phyloP scores from a whole-genome alignment of 495 filamentous ascomycete species.

The Xylaria castorea region DNA sequence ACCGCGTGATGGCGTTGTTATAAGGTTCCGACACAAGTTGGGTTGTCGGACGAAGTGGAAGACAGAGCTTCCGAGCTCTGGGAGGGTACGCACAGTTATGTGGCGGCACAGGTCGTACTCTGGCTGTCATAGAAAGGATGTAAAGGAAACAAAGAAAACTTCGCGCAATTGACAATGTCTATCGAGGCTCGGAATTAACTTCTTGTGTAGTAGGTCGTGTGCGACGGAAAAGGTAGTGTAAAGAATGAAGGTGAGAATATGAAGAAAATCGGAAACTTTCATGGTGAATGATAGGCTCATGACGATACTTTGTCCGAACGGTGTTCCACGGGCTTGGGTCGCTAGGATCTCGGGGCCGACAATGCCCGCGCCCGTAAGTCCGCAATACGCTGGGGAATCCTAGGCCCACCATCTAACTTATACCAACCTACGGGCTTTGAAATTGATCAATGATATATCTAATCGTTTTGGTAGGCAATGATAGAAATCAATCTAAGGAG shows the following conservation, averaged over 20 bases:
- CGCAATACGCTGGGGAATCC: not conserved
- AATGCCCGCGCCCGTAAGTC: constrained; percentile 27
- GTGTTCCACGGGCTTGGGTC: constrained; percentile 17
- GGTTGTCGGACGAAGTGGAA: constrained; percentile 19
- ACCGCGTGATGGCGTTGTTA: not conserved
- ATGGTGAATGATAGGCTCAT: constrained; percentile 5
- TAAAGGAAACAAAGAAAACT: not conserved
- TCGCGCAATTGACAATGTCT: not conserved
- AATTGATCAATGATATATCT: not conserved
- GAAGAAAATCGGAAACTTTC: constrained; percentile 4
- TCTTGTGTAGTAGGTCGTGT: not conserved
- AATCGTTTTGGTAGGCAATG: no score
- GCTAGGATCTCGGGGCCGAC: constrained; percentile 20
- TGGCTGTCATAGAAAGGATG: not conserved
- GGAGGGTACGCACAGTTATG: not conserved
- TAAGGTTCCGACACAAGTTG: not conserved
- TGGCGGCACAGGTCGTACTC: not conserved
- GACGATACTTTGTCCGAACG: constrained; percentile 23
- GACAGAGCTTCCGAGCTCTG: constrained; percentile 7
- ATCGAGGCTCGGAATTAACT: not conserved
- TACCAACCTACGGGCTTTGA: no score
- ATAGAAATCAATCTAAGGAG: not conserved
- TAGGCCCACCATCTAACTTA: not conserved
- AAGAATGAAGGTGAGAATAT: not conserved
- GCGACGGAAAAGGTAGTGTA: not conserved